Conservation (phyloP, 2,329 filamentous ascomycete species). For the Talaromyces sp. region DNA sequence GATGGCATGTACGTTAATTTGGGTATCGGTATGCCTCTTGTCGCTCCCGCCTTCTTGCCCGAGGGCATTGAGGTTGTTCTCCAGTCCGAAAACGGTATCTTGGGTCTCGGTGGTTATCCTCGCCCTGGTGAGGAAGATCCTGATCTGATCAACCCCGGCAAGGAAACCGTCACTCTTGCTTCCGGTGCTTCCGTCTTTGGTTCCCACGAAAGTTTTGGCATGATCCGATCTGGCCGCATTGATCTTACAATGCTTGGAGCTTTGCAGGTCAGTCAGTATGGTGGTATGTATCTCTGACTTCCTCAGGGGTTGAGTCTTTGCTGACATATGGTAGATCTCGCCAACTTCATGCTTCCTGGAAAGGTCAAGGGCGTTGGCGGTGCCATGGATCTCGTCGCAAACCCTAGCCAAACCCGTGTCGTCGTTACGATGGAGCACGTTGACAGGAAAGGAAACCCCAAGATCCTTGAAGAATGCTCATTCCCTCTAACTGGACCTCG, state of each 20-base stretch:
- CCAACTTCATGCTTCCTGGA: slow-evolving; percentile 87
- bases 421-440: slow-evolving; percentile 69
- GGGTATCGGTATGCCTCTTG: slow-evolving; percentile 79
- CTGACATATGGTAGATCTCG: slow-evolving; percentile 57
- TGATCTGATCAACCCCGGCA: slow-evolving; percentile 82
- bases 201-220: slow-evolving; percentile 76
- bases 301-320: background rate
- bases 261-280: slow-evolving; percentile 73
- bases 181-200: slow-evolving; percentile 75
- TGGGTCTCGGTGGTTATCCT: slow-evolving; percentile 80
- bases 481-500: slow-evolving; percentile 64
- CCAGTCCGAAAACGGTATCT: slow-evolving; percentile 81
- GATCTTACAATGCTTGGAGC: slow-evolving; percentile 81
- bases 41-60: slow-evolving; percentile 73
- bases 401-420: slow-evolving; percentile 65
- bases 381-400: slow-evolving; percentile 66
- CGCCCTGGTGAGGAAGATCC: slow-evolving; percentile 65
- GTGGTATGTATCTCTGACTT: slow-evolving; percentile 35
- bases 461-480: slow-evolving; percentile 60
- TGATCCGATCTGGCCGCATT: slow-evolving; percentile 82
- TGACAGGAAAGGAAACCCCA: slow-evolving; percentile 65
- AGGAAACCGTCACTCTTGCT: slow-evolving; percentile 78
- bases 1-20: slow-evolving; percentile 54
- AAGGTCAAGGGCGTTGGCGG: slow-evolving; percentile 79
- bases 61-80: slow-evolving; percentile 70